Evolutionary conservation across 169 alveolate species (phyloP), one percentile per base, ranked within the genome.

Genomic region (Plasmodium falciparum): DNA sequence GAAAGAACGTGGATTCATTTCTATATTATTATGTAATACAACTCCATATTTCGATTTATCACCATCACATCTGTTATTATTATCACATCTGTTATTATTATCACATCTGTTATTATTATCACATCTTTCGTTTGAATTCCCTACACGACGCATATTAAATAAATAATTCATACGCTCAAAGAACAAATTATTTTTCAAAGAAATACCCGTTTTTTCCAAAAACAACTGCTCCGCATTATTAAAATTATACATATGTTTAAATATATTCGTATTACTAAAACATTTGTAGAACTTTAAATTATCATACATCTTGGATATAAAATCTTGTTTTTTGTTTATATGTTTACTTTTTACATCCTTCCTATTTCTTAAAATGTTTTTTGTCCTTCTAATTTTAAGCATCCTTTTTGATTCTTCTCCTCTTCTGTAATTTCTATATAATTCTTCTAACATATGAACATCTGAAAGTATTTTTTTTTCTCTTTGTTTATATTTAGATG

Each of bases 251-350:
- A 76, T 2, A 15, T 76, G 56, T 65, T 50, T 76, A 45, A 76
- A 76, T n/a, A 76, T 50, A 3, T 76, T 76, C 2, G 73, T 76
- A 6, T 20, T 56, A 24, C 89, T 76, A 58, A 63, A 76, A 39
- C 78, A 65, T 11, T 56, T 62, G 45, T 76, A 76, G 45, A 76
- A 76, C 67, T 52, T 76, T 12, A 76, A 33, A 50, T 76, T 76
- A 13, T 56, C 20, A 17, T 65, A 22, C 66, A 63, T 17, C 24
- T 43, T 65, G 5, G 49, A 43, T n/a, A 65, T 43, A 39, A 56
- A 43, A 11, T 65, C 20, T 59, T 24, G 24, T 12, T 22, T 6
- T 47, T 22, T 6, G 26, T 54, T 49, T 39, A 22, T 13, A 2
- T 49, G 9, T 26, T 8, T n/a, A 50, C n/a, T 61, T 22, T 15